phyloP scores from a whole-genome alignment of 2,329 filamentous ascomycete species.

The Scedosporium aurantiacum region DNA sequence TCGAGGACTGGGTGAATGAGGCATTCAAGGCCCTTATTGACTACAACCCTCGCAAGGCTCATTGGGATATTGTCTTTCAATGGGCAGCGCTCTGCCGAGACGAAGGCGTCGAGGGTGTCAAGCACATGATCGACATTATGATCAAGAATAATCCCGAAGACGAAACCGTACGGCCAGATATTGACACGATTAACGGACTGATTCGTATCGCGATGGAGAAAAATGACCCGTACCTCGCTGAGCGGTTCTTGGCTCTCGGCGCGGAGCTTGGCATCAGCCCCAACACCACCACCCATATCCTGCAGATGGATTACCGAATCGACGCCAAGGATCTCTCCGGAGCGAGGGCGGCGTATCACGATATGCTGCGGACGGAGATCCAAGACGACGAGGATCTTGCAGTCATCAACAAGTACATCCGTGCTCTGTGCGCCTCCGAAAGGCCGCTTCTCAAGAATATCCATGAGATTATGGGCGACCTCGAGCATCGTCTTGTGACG shows the following conservation, averaged over 20 bases:
- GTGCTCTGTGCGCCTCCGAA: slow-evolving; percentile 50
- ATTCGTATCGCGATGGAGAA: slow-evolving; percentile 61
- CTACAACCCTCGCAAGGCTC: slow-evolving; percentile 35
- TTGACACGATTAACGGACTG: slow-evolving; percentile 64
- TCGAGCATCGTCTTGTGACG: slow-evolving; percentile 58
- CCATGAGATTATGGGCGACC: slow-evolving; percentile 58
- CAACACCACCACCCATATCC: slow-evolving; percentile 58
- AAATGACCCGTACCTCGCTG: slow-evolving; percentile 59
- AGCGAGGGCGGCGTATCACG: slow-evolving; percentile 53
- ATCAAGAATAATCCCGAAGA: slow-evolving; percentile 34
- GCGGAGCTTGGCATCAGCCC: slow-evolving; percentile 53
- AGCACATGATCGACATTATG: slow-evolving; percentile 62
- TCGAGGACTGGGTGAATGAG: slow-evolving; percentile 50
- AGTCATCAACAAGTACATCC: slow-evolving; percentile 61
- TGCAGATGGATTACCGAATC: slow-evolving; percentile 70
- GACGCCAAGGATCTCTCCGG: slow-evolving; percentile 60
- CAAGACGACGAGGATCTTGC: slow-evolving; percentile 48
- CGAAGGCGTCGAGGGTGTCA: slow-evolving; percentile 60
- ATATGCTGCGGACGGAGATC: slow-evolving; percentile 40
- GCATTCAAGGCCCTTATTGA: slow-evolving; percentile 45
- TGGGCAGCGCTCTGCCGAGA: slow-evolving; percentile 62
- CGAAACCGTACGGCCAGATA: slow-evolving; percentile 45
- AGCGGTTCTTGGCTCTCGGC: slow-evolving; percentile 60
- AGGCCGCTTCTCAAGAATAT: slow-evolving; percentile 59
- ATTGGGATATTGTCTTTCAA: slow-evolving; percentile 63